Base-by-base conservation (phyloP, 495 filamentous ascomycete species). In the Trichocladium uniseriatum region DNA sequence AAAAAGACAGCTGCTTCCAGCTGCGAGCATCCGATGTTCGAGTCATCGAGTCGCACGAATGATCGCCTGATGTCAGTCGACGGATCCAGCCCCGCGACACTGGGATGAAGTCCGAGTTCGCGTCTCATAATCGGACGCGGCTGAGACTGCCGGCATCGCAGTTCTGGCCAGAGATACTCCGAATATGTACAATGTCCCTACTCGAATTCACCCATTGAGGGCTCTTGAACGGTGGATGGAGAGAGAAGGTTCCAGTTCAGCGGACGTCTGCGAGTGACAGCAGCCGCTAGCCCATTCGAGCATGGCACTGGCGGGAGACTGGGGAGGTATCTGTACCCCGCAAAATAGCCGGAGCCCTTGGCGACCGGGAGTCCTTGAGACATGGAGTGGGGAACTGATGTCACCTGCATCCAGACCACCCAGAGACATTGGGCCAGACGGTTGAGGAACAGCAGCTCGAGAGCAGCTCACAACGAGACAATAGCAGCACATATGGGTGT, bases 291-390 rank as follows among this genome's bases (percentile, higher is more conserved):
- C 48, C 60, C 31, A 18, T 40, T 44, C 31, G 13, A 48, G 55
- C 46, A 57, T 56, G 45, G 52, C 39, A 35, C 36, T 45, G 48
- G n/a, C n/a, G n/a, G n/a, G n/a, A n/a, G n/a, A n/a, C n/a, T n/a
- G n/a, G n/a, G n/a, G 48, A 42, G 39, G 14, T 44, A 49, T 57
- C 38, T 57, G 44, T 64, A 53, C 62, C 62, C 61, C 62, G 59
- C 62, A 60, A 55, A 52, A 45, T 48, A 38, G 43, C 36, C 40
- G 49, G 22, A 28, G 19, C 18, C 32, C 28, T 24, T 47, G 50
- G 22, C 43, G 35, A 15, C 52, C 29, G 35, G 47, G 51, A 45
- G 49, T 52, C 52, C 58, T 50, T 53, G 58, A 52, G 45, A 59
- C 55, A 13, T 51, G 32, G 22, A 43, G 49, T 41, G 39, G 47